Evolutionary conservation across 352 stramenopile genomes (phyloP), one percentile per base, ranked within the genome.

Genomic region (Phytophthora europaea): DNA sequence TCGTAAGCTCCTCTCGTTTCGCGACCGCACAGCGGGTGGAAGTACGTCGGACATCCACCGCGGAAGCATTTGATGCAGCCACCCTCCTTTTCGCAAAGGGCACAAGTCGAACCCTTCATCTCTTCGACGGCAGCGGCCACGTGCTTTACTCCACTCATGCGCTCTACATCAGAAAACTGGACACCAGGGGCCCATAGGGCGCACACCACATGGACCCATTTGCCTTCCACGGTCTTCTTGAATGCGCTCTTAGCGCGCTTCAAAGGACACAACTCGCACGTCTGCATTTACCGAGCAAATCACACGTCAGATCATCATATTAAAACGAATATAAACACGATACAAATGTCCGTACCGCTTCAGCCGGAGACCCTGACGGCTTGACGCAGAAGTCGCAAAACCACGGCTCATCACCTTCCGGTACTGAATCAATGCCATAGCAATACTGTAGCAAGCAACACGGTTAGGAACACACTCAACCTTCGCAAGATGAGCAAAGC

Each of bases 11-110:
- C 89, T 67, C 81, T 88, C 61, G 77, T 93, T 66, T 97, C 89
- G 60, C 89, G 90, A 26, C 90, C 90, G 76, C 90, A 97, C 6
- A 96, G 76, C 33, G 90, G 89, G 64, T 97, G 90, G 67, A 97
- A 97, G 63, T 87, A 85, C 64, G 75, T 90, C 20, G 73, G 68
- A 57, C 90, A 97, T 47, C 75, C 75, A 28, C 77, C 76, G 22
- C 90, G 90, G 64, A 88, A 89, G 80, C 90, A 97, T 74, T 96
- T 94, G 78, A 97, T 94, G 76, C 89, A 94, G 20, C 90, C 90
- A 47, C 88, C 82, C 22, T 84, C 73, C 65, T 87, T 64, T 26
- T 89, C 79, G 75, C 90, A 97, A 7, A 97, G 53, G 15, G 67
- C 67, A 73, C 90, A 97, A 51, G 73, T 69, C 15, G 82, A 75